Base-by-base conservation (phyloP, 1,139 yeast species). In the Trichomonascaceae sp. region DNA sequence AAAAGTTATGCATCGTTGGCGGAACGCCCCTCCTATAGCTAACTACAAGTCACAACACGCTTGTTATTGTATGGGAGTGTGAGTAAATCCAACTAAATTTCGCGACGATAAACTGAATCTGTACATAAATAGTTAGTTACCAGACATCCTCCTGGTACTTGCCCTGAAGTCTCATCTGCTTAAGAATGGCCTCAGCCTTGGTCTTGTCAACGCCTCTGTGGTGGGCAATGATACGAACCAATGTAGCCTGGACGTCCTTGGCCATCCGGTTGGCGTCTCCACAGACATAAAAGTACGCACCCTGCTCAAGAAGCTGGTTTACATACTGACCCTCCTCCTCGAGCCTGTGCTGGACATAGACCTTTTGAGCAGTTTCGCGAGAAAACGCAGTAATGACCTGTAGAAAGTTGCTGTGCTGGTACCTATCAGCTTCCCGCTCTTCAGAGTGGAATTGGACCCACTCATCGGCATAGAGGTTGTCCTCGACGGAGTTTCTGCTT, bases 201-300 rank as follows among this genome's bases (percentile, higher is more conserved):
- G 70, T 78, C 37, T 67, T 67, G 6, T 76, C 48, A 33, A 85
- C 57, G 16, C 59, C 66, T 46, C 78, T 68, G 47, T 76, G 74
- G 39, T 69, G 57, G 31, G 76, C 60, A 35, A 87, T 57, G 39
- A 89, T 76, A 43, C 69, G 65, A 16, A 69, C 67, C 41, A 89
- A 65, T 2, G 93, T 67, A 31, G 66, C 60, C 50, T 81, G 89
- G 13, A 89, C 98, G 53, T 85, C 95, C 58, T 92, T 77, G 2
- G 98, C 96, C 98, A 89, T 89, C 48, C 72, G 74, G 32, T 80
- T 73, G 23, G 98, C 97, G 63, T 89, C 97, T 52, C 98, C 98
- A 67, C 98, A 89, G 22, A 89, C 94, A 55, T 89, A 89, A 44
- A 89, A 69, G 54, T 76, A 79, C 0, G 94, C 96, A 36, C 95